A percentile compares a stretch with the other conserved stretches of the same genome.
These are phyloP conservation scores for Pichia sp. DNA, from an alignment of 1,139 yeast genomes.

Conservation along the genomic window DNA sequence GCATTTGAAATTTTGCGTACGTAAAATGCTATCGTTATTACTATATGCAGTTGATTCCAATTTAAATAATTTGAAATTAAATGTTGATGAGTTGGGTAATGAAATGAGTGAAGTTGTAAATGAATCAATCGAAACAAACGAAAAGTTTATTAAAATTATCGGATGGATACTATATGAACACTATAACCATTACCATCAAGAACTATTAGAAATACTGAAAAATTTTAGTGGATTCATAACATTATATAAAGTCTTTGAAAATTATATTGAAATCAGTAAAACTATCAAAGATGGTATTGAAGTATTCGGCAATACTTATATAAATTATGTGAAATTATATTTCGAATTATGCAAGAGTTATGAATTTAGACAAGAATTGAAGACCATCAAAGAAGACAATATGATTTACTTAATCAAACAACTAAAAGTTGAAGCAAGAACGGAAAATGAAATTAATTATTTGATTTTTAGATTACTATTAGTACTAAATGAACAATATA, in stretches of 20 bases:
- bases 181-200: constrained; percentile 35
- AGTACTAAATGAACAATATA: constrained; percentile 76
- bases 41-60: constrained; percentile 34
- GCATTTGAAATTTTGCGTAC: constrained; percentile 37
- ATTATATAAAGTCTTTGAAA: constrained; percentile 21
- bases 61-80: constrained; percentile 32
- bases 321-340: constrained; percentile 44
- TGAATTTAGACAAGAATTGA: constrained; percentile 37
- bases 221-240: constrained; percentile 45
- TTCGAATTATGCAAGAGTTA: constrained; percentile 45
- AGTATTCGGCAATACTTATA: constrained; percentile 29
- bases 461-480: constrained; percentile 69
- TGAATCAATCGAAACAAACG: constrained; percentile 20
- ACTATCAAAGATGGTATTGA: constrained; percentile 17
- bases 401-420: constrained; percentile 48
- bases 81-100: constrained; percentile 24
- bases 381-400: constrained; percentile 45
- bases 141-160: constrained; percentile 29
- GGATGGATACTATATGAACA: constrained; percentile 47
- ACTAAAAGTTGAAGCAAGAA: constrained; percentile 44
- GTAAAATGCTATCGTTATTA: constrained; percentile 41
- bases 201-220: constrained; percentile 39
- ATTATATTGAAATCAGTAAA: constrained; percentile 20
- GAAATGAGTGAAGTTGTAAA: constrained; percentile 19
- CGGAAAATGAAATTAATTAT: constrained; percentile 60